Evolutionary conservation across 2,329 filamentous ascomycete genomes (phyloP), one percentile per base, ranked within the genome.

Genomic region (Colletotrichum gloeosporioides): DNA sequence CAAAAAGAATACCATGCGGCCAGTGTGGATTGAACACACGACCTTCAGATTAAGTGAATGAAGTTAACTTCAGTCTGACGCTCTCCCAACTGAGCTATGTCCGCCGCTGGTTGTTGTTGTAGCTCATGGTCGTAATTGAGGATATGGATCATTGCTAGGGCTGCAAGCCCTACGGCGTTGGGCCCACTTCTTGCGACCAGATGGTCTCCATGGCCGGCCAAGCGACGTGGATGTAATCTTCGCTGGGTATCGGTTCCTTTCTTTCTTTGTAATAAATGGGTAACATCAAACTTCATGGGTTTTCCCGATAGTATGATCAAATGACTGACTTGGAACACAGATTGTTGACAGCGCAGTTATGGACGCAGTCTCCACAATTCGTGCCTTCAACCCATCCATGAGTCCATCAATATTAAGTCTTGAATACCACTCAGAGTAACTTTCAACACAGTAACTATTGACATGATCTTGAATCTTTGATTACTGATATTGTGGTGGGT

Each of bases 41-140:
- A 75, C 69, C 73, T 75, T 75, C 73, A 75, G 73, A 75, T 73
- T 31, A 12, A 73, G 15, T 67, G 73, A 73, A 4, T 74, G 74
- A 76, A 74, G 74, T 76, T 69, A 8, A 65, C 74, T 74, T 76
- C 74, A 73, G 70, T 73, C 74, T 76, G 70, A 74, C 66, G 71
- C 67, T 77, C 71, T 77, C 75, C 75, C 73, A 76, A 76, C 70
- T 76, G 73, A 76, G 73, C 73, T 76, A 76, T 76, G 73, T 76
- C 73, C 73, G 73, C 73, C 73, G 70, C 70, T 22, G 64, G 59
- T 31, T 57, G 29, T 36, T 49, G 32, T 34, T 55, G 7, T 31
- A 0, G 0, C 0, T 1, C 0, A 0, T 0, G 0, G 1, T 1
- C 1, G 4, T 0, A 9, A 15, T 15, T 7, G 6, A 3, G 7